Conservation (phyloP, 768 basidiomycete genomes). For the Trametes coccinea region DNA sequence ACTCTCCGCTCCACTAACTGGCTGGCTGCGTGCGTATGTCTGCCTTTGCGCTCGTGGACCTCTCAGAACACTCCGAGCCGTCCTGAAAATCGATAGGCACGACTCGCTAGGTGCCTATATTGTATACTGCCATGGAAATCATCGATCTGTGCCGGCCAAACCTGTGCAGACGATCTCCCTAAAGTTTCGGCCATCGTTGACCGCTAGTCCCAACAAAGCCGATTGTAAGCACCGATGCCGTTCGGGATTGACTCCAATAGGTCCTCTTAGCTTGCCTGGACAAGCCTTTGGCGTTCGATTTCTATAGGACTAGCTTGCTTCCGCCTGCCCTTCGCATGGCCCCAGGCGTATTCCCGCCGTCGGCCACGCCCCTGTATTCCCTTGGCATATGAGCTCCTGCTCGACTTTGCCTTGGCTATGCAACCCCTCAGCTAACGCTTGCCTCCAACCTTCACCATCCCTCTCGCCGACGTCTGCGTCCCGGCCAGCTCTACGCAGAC, state of each 20-base stretch:
- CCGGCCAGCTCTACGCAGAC: background rate
- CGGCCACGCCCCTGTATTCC: conserved; percentile 15
- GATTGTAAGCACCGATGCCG: background rate
- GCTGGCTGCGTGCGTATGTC: no score
- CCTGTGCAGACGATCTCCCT: background rate
- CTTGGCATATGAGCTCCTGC: background rate
- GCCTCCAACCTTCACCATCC: background rate
- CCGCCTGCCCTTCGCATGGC: conserved; percentile 11
- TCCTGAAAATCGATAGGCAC: no score
- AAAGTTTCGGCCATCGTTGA: background rate
- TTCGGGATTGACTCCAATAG: background rate
- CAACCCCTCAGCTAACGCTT: background rate
- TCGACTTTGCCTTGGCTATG: background rate
- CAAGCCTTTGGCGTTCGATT: background rate
- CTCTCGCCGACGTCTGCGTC: background rate
- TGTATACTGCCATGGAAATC: background rate
- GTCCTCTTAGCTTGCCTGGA: background rate
- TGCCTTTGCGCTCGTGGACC: no score
- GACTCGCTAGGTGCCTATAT: background rate
- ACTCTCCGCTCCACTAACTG: no score
- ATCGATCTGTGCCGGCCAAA: background rate
- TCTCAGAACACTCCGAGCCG: no score
- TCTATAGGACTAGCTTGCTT: background rate
- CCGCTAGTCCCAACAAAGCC: background rate
- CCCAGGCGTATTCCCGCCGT: conserved; percentile 13